Base-by-base conservation (phyloP, 225 moss, liverwort and hornwort species). In the Anthoceros angustus region DNA sequence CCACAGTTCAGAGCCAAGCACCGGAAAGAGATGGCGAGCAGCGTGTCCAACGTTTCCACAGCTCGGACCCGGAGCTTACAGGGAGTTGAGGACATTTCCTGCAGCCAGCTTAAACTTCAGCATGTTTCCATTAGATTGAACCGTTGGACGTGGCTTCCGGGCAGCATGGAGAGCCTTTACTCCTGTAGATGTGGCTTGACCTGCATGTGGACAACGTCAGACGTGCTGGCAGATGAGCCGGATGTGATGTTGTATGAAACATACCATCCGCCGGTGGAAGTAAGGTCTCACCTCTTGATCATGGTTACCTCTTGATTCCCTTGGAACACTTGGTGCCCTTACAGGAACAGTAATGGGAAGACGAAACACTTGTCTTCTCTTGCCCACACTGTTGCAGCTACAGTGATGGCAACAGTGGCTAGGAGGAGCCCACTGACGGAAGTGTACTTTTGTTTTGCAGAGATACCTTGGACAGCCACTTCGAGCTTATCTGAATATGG, bases 101-200 rank as follows among this genome's bases (percentile, higher is more conserved):
- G 83, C 72, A 64, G 68, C 25, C 66, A 75, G 24, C 64, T 88
- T 72, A 75, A 71, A 72, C 78, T 76, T 72, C 76, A 72, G 72
- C 81, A 86, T 64, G 86, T 88, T 23, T 76, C 81, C 9, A 79
- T 88, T 15, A 74, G 83, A 46, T 83, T 88, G 12, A 82, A 78
- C 72, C 32, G 64, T 38, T 42, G 42, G 40, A 70, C 70, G 4
- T 88, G 86, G 88, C 74, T 86, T 63, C 81, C 88, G 24, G 86
- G 80, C 32, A 68, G 61, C 48, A 73, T 88, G 15, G 78, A 86
- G 70, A 86, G 78, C 67, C 67, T 86, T 0, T 75, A 83, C 41
- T 41, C 81, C 25, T 88, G 88, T 66, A 66, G 72, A 20, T 86
- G 88, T 68, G 81, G 82, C 18, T 70, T 88, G 14, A 86, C 81